Evolutionary conservation across 2,329 filamentous ascomycete species (phyloP), one percentile per base, ranked within the genome.

Genomic region (Venturia effusa): DNA sequence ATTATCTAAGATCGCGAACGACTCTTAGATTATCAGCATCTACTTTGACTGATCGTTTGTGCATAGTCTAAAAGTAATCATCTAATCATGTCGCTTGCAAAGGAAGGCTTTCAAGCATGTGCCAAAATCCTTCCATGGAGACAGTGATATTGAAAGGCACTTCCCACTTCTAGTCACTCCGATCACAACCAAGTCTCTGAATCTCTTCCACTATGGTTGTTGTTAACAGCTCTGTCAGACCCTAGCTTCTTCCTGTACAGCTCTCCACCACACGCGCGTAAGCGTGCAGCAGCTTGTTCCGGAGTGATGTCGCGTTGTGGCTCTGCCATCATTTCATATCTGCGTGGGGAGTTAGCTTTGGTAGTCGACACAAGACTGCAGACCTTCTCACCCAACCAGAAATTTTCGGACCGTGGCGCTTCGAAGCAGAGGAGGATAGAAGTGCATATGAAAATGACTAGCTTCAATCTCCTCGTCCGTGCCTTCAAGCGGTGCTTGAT

Each of bases 221-320:
- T 22, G 30, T 13, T 15, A 15, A 59, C n/a, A n/a, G n/a, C n/a
- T n/a, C n/a, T n/a, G n/a, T n/a, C n/a, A 10, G 27, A 59, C n/a
- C 59, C 45, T 19, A 86, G 69, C 68, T 78, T 82, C 73, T 88
- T 91, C 68, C 94, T 84, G 73, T 99, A 97, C 67, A 99, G 77
- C 72, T 90, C 85, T 19, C 92, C 92, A 3, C 86, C 89, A 67
- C 91, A 92, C 65, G 82, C 81, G 68, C 89, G 84, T 66, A 99
- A 78, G 61, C 86, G 85, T 32, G 85, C 86, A 17, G 94, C 89
- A 1, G 94, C 94, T 77, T 97, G 94, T 76, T 99, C 94, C 0
- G 94, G 93, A 0, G 94, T 99, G 70, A 99, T 97, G 74, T 99
- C 94, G 65, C 94, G 84, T 77, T 99, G 94, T n/a, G 94, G 93